These are phyloP conservation scores for Kalaharituber pfeilii DNA, from an alignment of 2,329 filamentous ascomycete species.

Conservation along the genomic window DNA sequence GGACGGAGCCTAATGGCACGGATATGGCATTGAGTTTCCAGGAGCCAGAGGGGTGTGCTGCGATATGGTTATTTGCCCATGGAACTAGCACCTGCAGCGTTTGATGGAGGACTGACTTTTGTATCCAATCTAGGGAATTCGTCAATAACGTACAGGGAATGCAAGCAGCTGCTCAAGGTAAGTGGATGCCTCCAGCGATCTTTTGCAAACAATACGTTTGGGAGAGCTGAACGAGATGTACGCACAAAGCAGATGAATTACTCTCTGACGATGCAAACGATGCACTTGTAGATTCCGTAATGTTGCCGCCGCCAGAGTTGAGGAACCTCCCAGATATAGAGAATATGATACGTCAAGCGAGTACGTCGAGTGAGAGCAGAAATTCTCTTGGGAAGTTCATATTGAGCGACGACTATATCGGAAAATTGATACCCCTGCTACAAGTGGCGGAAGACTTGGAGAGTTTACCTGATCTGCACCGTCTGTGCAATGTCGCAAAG, in stretches of 20 bases:
- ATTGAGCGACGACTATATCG: slow-evolving; percentile 69
- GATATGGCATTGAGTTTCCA: slow-evolving; percentile 99
- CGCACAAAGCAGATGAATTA: slow-evolving; percentile 49
- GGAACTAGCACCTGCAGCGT: neutral
- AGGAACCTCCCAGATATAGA: slow-evolving; percentile 72
- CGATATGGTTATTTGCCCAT: slow-evolving; percentile 55
- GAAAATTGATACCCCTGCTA: slow-evolving; percentile 70
- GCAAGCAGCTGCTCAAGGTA: slow-evolving; percentile 45
- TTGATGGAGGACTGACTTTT: slow-evolving; percentile 3
- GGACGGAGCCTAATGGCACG: slow-evolving; percentile 78
- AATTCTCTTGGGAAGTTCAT: slow-evolving; percentile 80
- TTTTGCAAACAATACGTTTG: neutral
- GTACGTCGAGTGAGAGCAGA: slow-evolving; percentile 53
- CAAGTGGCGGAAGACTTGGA: slow-evolving; percentile 82
- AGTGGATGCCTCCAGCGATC: slow-evolving; percentile 15
- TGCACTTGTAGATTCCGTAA: slow-evolving; percentile 45
- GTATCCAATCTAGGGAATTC: slow-evolving; percentile 51
- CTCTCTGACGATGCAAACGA: slow-evolving; percentile 81
- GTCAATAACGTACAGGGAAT: slow-evolving; percentile 69
- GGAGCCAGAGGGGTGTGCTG: slow-evolving; percentile 80
- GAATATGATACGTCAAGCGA: slow-evolving; percentile 62
- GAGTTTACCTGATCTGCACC: slow-evolving; percentile 68
- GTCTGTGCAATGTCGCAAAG: slow-evolving; percentile 96
- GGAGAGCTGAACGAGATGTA: slow-evolving; percentile 4
- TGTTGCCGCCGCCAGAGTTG: slow-evolving; percentile 64